phyloP scores from a whole-genome alignment of 768 basidiomycete species.

The Lactarius psammicola region DNA sequence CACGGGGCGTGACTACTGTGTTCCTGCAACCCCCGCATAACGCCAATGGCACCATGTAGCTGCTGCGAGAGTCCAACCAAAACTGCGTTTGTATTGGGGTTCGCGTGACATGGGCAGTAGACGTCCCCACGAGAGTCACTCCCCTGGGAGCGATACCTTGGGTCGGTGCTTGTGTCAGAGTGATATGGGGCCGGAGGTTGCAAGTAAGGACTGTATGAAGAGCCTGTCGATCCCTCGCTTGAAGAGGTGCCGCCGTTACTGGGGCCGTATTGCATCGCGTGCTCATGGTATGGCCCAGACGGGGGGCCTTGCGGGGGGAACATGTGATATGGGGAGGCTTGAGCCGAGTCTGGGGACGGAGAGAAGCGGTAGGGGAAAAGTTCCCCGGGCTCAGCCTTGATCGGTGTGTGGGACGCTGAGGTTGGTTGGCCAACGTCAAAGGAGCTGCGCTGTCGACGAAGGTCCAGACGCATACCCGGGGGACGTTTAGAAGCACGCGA shows the following conservation, averaged over 20 bases:
- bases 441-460: slow-evolving; percentile 31
- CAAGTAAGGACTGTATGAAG: slow-evolving; percentile 30
- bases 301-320: slow-evolving; percentile 22
- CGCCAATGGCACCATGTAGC: slow-evolving; percentile 21
- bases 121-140: slow-evolving; percentile 19
- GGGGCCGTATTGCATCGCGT: slow-evolving; percentile 16
- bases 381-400: slow-evolving; percentile 39
- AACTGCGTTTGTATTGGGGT: slow-evolving; percentile 24
- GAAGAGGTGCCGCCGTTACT: slow-evolving; percentile 20
- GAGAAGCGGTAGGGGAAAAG: slow-evolving; percentile 32
- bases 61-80: slow-evolving; percentile 27
- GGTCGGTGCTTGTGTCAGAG: slow-evolving; percentile 23
- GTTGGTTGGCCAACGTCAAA: slow-evolving; percentile 30
- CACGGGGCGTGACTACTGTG: slow-evolving; percentile 23
- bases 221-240: slow-evolving; percentile 26
- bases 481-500: slow-evolving; percentile 73
- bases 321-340: slow-evolving; percentile 29
- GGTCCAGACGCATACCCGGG: slow-evolving; percentile 31
- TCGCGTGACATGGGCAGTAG: slow-evolving; percentile 28
- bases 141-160: slow-evolving; percentile 23
- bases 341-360: slow-evolving; percentile 29
- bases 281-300: slow-evolving; percentile 20
- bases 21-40: slow-evolving; percentile 28
- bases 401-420: slow-evolving; percentile 49
- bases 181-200: slow-evolving; percentile 22